Conservation (phyloP, 441 rosid genomes). For the Jatropha multifida region DNA sequence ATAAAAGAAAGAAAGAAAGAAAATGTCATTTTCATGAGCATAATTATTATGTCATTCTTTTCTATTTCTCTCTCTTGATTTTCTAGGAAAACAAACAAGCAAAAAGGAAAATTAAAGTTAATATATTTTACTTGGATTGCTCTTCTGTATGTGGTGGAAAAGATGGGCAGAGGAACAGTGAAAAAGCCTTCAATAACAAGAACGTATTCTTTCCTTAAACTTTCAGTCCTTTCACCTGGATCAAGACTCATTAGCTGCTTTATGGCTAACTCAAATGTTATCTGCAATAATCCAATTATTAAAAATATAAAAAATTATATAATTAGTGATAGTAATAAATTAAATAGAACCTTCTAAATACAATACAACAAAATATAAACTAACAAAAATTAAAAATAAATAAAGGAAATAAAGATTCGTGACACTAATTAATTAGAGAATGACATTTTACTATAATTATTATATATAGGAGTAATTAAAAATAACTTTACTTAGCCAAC, state of each 20-base stretch:
- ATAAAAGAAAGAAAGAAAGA: not conserved
- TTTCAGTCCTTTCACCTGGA: slow-evolving; percentile 93
- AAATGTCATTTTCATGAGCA: slow-evolving; percentile 11
- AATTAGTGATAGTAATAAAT: not conserved
- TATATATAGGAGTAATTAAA: not conserved
- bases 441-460: not conserved
- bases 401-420: not conserved
- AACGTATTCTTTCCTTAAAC: slow-evolving; percentile 79
- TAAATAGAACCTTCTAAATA: slow-evolving; percentile 2
- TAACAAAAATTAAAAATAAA: not conserved
- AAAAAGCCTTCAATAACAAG: slow-evolving; percentile 95
- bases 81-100: not conserved
- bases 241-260: slow-evolving; percentile 94
- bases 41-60: not conserved
- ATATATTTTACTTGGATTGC: slow-evolving; percentile 61
- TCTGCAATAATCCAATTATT: slow-evolving; percentile 36
- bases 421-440: not conserved
- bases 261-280: slow-evolving; percentile 82
- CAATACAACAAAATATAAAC: not conserved
- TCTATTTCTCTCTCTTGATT: not conserved
- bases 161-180: slow-evolving; percentile 69
- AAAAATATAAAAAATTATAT: not conserved
- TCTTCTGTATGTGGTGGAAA: slow-evolving; percentile 77
- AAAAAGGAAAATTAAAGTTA: not conserved
- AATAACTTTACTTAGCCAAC: not conserved